Evolutionary conservation across 2,329 filamentous ascomycete species (phyloP).

Genomic region (Alternaria hordeiaustralica): DNA sequence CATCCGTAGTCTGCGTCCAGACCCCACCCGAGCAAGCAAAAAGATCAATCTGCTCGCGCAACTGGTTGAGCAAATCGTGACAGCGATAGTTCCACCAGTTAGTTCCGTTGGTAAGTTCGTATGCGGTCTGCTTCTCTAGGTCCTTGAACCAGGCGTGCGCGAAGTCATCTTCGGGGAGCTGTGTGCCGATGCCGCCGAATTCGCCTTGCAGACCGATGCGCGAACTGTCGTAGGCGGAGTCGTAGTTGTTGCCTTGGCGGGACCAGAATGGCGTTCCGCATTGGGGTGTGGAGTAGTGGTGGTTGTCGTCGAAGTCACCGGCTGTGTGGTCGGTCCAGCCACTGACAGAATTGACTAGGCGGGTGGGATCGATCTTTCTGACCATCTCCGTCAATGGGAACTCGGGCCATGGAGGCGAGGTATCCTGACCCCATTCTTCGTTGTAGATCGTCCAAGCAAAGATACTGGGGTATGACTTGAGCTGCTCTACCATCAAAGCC

Average conservation of each 20-base stretch:
- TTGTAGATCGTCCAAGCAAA: conserved; percentile 74
- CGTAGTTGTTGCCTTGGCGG: conserved; percentile 55
- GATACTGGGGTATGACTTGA: conserved; percentile 70
- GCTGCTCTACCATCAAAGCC: conserved; percentile 66
- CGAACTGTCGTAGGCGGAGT: conserved; percentile 60
- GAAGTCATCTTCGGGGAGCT: conserved; percentile 57
- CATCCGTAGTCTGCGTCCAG: conserved; percentile 77
- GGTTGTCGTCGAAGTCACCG: conserved; percentile 71
- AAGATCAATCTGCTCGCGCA: conserved; percentile 57
- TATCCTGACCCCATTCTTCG: conserved; percentile 68
- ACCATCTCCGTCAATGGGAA: conserved; percentile 63
- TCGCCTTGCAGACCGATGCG: conserved; percentile 75
- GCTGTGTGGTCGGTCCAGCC: conserved; percentile 74
- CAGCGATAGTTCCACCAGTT: conserved; percentile 72
- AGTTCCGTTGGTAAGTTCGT: conserved; percentile 67
- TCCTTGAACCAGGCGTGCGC: conserved; percentile 70
- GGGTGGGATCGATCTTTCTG: conserved; percentile 65
- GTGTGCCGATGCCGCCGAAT: conserved; percentile 73
- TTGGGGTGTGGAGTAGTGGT: conserved; percentile 74
- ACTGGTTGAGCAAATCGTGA: conserved; percentile 57
- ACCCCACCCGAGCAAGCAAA: conserved; percentile 72
- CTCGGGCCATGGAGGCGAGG: conserved; percentile 58
- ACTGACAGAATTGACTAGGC: conserved; percentile 67
- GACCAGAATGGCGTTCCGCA: conserved; percentile 75
- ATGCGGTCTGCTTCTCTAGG: conserved; percentile 65